phyloP scores from a whole-genome alignment of 2,329 filamentous ascomycete species.

The Amylocarpus encephaloides region DNA sequence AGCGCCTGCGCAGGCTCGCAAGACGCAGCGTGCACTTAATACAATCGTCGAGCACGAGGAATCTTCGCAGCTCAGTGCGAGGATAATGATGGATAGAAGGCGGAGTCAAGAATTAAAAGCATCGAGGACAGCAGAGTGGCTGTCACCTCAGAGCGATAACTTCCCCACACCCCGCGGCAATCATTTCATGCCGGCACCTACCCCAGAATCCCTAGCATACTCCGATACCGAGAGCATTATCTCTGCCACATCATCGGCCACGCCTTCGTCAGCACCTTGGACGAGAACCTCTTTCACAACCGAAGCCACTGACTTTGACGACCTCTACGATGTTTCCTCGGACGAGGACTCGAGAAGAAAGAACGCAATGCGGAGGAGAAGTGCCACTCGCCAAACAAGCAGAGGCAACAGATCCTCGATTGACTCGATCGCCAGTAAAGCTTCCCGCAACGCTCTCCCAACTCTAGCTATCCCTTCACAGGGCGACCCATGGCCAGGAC shows the following conservation, averaged over 20 bases:
- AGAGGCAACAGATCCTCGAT: conserved; percentile 24
- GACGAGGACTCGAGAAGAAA: conserved; percentile 60
- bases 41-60: conserved; percentile 55
- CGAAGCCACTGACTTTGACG: conserved; percentile 70
- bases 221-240: conserved; percentile 43
- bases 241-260: conserved; percentile 37
- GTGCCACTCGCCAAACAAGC: conserved; percentile 28
- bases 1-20: conserved; percentile 45
- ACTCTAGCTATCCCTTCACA: conserved; percentile 44
- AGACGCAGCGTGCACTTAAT: conserved; percentile 52
- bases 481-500: conserved; percentile 41
- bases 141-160: conserved; percentile 46
- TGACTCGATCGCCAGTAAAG: conserved; percentile 20
- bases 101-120: conserved; percentile 33
- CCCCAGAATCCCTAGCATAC: conserved; percentile 54
- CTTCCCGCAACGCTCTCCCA: conserved; percentile 35
- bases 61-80: conserved; percentile 27
- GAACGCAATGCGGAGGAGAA: conserved; percentile 32
- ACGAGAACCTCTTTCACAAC: conserved; percentile 55
- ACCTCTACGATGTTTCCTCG: conserved; percentile 73
- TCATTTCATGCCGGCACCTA: conserved; percentile 57
- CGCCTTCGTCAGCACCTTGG: conserved; percentile 54
- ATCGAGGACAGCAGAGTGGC: conserved; percentile 32
- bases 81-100: conserved; percentile 25
- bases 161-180: conserved; percentile 67